Base-by-base conservation (phyloP, 768 basidiomycete genomes). In the Termitomyces sp. region DNA sequence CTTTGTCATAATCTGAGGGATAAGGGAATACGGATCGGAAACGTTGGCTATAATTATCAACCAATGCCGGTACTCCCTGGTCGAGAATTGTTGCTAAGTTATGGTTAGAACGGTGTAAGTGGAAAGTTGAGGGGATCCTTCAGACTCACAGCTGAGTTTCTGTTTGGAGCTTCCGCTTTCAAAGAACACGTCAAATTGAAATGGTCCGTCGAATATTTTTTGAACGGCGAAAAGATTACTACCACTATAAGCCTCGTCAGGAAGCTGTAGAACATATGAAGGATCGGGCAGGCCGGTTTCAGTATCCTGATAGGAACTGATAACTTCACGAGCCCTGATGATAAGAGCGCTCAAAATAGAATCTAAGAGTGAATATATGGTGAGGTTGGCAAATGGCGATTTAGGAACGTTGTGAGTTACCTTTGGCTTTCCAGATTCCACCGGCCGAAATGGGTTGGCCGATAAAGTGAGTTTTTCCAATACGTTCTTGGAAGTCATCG, bases 191-290 rank as follows among this genome's bases (percentile, higher is more conserved):
- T 98, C 96, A 66, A 95, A 94, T 57, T 89, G 83, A 74, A 96
- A 98, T 29, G 82, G 76, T 1, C 91, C 93, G 11, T 92, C 87
- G 59, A 89, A 93, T 5, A 77, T 77, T 68, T 94, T 95, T 70
- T 98, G 95, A 46, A 95, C 80, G 11, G 89, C 94, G 66, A 80
- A 94, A 27, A 97, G 77, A 66, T 94, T 96, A 69, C 89, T 89
- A 41, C 79, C 82, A 12, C 80, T 78, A 54, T 85, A 79, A 8
- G 84, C 75, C 47, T 92, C 87, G 63, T 97, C 87, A 2, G 90
- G 80, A 3, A 97, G 74, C 40, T 86, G 85, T 10, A 95, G 77
- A 14, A 89, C 69, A 63, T 87, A 90, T 3, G 94, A 88, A 1
- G 95, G 87, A 64, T 95, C 91, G 0, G 95, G 95, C 1, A 71